Conservation (phyloP, 192 early-diverging fungal genomes). For the Linnemannia zychae region DNA sequence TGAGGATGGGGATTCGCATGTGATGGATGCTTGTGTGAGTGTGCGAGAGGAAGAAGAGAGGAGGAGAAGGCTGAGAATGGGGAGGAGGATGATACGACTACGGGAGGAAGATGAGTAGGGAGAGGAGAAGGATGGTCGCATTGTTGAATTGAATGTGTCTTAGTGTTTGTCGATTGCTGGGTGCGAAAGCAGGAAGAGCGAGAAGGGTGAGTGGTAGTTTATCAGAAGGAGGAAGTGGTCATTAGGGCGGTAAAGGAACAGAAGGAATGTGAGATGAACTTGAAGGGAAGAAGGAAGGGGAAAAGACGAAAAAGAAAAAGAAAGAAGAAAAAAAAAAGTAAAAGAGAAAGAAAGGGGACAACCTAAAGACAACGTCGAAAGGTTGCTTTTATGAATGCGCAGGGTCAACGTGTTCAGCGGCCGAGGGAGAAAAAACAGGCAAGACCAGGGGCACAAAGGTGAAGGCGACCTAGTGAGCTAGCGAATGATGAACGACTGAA, state of each 20-base stretch:
- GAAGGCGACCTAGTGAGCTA: not conserved
- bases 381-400: not conserved
- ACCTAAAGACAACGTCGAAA: not conserved
- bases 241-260: not conserved
- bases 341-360: no score
- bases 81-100: not conserved
- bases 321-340: not conserved
- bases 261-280: not conserved
- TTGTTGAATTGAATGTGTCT: not conserved
- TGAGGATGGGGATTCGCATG: slow-evolving; percentile 16
- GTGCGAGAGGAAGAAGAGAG: not conserved
- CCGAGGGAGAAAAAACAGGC: not conserved
- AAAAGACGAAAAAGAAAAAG: not conserved
- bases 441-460: not conserved
- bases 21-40: slow-evolving; percentile 7
- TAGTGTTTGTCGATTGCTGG: not conserved
- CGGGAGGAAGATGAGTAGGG: not conserved
- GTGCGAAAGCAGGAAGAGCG: not conserved
- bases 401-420: not conserved
- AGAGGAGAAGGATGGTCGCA: not conserved
- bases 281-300: not conserved
- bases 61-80: not conserved
- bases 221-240: not conserved
- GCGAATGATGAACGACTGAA: not conserved
- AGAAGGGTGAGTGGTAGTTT: not conserved